Base-by-base conservation (phyloP, 2,329 filamentous ascomycete species). In the Ophiosphaerella herpotricha region DNA sequence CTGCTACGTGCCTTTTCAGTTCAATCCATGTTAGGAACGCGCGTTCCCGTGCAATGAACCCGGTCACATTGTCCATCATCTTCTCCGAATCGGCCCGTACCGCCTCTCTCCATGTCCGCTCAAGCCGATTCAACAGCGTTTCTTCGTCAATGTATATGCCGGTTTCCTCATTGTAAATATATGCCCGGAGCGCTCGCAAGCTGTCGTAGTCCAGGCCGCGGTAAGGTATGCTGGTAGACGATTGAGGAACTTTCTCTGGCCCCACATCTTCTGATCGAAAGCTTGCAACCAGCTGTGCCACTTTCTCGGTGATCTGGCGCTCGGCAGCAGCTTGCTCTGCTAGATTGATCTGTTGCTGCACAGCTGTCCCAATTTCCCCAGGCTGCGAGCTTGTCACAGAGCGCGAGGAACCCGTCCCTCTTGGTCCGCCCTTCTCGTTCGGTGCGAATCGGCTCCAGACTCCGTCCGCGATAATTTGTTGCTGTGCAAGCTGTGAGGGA, bases 1-100 rank as follows among this genome's bases (percentile, higher is more conserved):
- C 68, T 46, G 67, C 66, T 31, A 72, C 48, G 43, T 72, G 68
- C 35, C 68, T 55, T 45, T 62, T 64, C 12, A 72, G 55, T 42
- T 72, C 69, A 34, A 72, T 64, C 69, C 69, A 72, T 11, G 66
- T 70, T 21, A 72, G 48, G 37, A 72, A 64, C 7, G 67, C 68
- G 23, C 68, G 61, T 45, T 72, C 69, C 42, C 64, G 54, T 5
- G 66, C 69, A 32, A 67, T 63, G 48, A 72, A 72, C 3, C 60
- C 57, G 5, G 61, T 51, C 29, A 67, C 57, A 43, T 70, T 64
- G 7, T 64, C 60, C 7, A 66, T 34, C 39, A 65, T 61, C 43
- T 59, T 64, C 13, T 65, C 50, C 33, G 63, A 57, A 41, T 67
- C 61, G 11, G 58, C 61, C 41, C 68, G 53, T 9, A 71, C 63